phyloP scores from a whole-genome alignment of 108 stramenopile genomes.

The Stephanodiscus triporus region DNA sequence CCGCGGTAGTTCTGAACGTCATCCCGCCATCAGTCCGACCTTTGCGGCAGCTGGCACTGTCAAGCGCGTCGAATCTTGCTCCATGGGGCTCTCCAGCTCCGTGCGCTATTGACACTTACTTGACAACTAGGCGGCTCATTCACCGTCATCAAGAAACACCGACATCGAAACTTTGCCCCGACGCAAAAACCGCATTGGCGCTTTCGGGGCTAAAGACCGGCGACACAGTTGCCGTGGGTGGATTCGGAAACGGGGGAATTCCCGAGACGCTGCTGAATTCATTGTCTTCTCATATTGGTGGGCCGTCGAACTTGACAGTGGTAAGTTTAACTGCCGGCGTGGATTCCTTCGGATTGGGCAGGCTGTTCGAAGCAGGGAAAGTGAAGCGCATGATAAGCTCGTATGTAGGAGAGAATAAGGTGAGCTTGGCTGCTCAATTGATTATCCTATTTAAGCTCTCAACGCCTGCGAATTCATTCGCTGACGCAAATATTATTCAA shows the following conservation, averaged over 20 bases:
- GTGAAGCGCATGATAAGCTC: constrained; percentile 84
- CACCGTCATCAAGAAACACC: constrained; percentile 39
- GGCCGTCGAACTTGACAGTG: constrained; percentile 72
- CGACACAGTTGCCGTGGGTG: constrained; percentile 57
- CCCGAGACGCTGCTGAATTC: constrained; percentile 78
- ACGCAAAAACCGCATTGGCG: constrained; percentile 48
- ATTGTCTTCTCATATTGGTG: constrained; percentile 34
- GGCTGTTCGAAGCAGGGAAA: constrained; percentile 76
- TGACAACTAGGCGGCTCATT: constrained; percentile 3
- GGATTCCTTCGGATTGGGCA: constrained; percentile 81
- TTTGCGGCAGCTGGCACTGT: constrained; percentile 4
- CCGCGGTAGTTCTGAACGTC: neutral
- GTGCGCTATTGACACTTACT: neutral
- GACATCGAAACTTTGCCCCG: constrained; percentile 37
- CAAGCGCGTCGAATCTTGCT: neutral
- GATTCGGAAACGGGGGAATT: constrained; percentile 78
- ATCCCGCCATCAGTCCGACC: neutral
- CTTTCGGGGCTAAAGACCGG: constrained; percentile 48
- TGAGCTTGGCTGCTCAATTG: neutral
- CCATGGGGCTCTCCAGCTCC: neutral
- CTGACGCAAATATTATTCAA: neutral
- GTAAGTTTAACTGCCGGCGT: constrained; percentile 87
- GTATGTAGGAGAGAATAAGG: constrained; percentile 95
- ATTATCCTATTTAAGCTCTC: neutral
- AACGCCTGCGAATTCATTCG: neutral